Base-by-base conservation (phyloP, 176 grass and related monocot species). In the Oryza coarctata region DNA sequence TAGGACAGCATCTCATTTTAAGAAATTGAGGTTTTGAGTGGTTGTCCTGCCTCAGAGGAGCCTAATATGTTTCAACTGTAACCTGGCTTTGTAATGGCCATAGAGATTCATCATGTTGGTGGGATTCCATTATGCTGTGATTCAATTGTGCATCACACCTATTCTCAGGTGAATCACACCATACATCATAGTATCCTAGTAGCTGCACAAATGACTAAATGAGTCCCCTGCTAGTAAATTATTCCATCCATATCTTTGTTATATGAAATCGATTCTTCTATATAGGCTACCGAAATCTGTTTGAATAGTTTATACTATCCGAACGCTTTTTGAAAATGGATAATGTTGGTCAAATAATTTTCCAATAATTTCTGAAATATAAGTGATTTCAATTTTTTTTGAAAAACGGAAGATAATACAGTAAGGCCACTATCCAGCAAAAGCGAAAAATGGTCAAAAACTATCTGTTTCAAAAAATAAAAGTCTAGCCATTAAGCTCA, bases 241-340 rank as follows among this genome's bases (percentile, higher is more conserved):
- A 11, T 38, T 76, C 50, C 33, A 75, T 34, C 71, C 31, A 60
- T 75, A 75, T 75, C 22, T 73, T 73, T 73, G 38, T 17, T 67
- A 33, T 9, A 34, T 67, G 28, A 7, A 67, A 34, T 34, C 34
- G 32, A 68, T 68, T 68, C 65, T 68, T 68, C 30, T 68, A 22
- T 15, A 7, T 35, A 35, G 65, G 7, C 30, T 39, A 39, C 38
- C n/a, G n/a, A n/a, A n/a, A n/a, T n/a, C n/a, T n/a, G n/a, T n/a
- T n/a, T n/a, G n/a, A n/a, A n/a, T n/a, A n/a, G n/a, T n/a, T n/a
- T n/a, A n/a, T n/a, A n/a, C n/a, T n/a, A n/a, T n/a, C n/a, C n/a
- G n/a, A n/a, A n/a, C n/a, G n/a, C n/a, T n/a, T n/a, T n/a, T n/a
- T n/a, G n/a, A n/a, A n/a, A n/a, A n/a, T n/a, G n/a, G n/a, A n/a